Conservation (phyloP, 306 rosid genomes). For the Vicia sativa region DNA sequence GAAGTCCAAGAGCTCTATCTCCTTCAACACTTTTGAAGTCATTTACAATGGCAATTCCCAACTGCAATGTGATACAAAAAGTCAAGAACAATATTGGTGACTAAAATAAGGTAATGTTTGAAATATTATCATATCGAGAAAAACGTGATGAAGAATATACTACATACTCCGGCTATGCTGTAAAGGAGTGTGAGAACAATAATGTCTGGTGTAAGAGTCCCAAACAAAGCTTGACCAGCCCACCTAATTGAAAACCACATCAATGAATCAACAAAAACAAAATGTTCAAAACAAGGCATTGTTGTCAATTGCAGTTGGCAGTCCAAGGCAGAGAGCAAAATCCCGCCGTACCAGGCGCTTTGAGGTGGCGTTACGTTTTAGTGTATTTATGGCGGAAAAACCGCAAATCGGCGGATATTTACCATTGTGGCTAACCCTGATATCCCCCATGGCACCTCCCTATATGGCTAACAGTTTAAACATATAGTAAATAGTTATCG, state of each 20-base stretch:
- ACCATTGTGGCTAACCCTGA: no score
- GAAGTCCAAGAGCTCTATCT: conserved; percentile 96
- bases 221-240: conserved; percentile 99
- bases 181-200: conserved; percentile 81
- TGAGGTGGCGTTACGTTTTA: no score
- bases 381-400: no score
- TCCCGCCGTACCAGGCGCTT: no score
- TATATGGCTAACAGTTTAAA: no score
- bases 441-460: no score
- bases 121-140: conserved; percentile 19
- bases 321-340: no score
- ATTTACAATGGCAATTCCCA: conserved; percentile 96
- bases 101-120: conserved; percentile 16
- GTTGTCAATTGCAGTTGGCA: no score
- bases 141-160: conserved; percentile 25
- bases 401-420: no score
- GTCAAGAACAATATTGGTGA: background rate
- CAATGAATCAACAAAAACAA: conserved; percentile 26
- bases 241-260: conserved; percentile 53
- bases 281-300: background rate
- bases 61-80: conserved; percentile 51
- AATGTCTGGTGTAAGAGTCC: conserved; percentile 88
- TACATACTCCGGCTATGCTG: conserved; percentile 97
- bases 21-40: conserved; percentile 98
- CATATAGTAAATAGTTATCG: conserved; percentile 8